Conservation (phyloP, 2,329 filamentous ascomycete species). For the Cladorrhinum sp. region DNA sequence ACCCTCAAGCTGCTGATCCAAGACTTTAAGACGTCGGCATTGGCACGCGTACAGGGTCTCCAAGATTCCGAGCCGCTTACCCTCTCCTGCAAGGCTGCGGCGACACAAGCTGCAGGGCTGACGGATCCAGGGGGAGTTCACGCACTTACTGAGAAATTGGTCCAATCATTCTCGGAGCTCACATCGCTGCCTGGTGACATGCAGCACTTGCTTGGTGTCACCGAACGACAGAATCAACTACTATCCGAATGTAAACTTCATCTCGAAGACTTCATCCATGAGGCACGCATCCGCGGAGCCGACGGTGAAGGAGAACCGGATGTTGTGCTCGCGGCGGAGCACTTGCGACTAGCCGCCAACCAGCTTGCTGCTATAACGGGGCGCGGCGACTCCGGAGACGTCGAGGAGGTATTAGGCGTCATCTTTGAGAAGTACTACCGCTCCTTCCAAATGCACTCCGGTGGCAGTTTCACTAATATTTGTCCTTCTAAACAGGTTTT, state of each 20-base stretch:
- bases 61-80: conserved; percentile 44
- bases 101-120: conserved; percentile 27
- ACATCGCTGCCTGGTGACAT: conserved; percentile 68
- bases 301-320: conserved; percentile 62
- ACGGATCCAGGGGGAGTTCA: conserved; percentile 65
- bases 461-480: conserved; percentile 11
- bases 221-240: conserved; percentile 81
- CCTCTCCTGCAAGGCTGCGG: conserved; percentile 70
- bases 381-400: conserved; percentile 77
- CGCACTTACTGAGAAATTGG: conserved; percentile 63
- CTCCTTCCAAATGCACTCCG: conserved; percentile 25
- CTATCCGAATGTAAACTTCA: conserved; percentile 69
- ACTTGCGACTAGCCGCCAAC: conserved; percentile 75
- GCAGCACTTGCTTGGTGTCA: conserved; percentile 85
- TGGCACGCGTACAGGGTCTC: conserved; percentile 40
- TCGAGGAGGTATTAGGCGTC: conserved; percentile 92
- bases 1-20: conserved; percentile 39
- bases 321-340: conserved; percentile 86
- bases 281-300: conserved; percentile 41
- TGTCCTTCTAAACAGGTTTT: conserved; percentile 37
- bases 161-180: conserved; percentile 65
- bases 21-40: conserved; percentile 35
- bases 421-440: conserved; percentile 87
- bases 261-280: conserved; percentile 69
- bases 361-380: conserved; percentile 86